phyloP scores from a whole-genome alignment of 192 early-diverging fungal species.

The Oehlia diaphana region DNA sequence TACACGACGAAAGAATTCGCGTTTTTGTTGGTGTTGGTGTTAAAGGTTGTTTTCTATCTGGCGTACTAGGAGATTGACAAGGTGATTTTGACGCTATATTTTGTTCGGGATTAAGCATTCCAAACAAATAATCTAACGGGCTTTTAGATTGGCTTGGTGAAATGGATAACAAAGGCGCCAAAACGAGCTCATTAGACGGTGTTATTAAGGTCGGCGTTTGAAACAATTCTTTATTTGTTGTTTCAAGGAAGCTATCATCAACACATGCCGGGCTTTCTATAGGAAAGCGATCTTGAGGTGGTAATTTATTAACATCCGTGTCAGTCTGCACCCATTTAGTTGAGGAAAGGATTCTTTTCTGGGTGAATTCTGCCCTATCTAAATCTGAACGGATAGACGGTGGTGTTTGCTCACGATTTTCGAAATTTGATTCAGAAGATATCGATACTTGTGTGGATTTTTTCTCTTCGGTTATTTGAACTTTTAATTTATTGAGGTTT shows the following conservation, averaged over 20 bases:
- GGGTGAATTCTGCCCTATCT: too few species aligned
- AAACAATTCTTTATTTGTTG: conserved; percentile 7
- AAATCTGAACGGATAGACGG: too few species aligned
- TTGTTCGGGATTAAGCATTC: not conserved
- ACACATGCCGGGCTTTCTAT: conserved; percentile 1
- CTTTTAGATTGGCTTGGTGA: not conserved
- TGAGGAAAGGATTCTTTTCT: not conserved
- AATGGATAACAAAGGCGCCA: not conserved
- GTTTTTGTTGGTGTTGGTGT: not conserved
- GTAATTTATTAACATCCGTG: not conserved
- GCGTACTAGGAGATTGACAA: too few species aligned
- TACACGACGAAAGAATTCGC: not conserved
- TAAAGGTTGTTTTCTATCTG: not conserved
- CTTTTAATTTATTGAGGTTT: not conserved
- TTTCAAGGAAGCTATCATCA: conserved; percentile 14
- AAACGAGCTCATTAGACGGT: not conserved
- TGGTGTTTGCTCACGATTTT: too few species aligned
- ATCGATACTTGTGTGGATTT: not conserved
- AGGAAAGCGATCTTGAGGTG: not conserved
- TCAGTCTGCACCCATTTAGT: not conserved
- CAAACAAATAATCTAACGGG: not conserved
- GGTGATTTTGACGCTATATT: too few species aligned
- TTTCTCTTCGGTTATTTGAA: not conserved
- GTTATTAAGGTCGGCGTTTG: not conserved
- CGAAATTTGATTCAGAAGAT: not conserved